Conservation (phyloP, 495 filamentous ascomycete species). For the Xylaria scruposa region DNA sequence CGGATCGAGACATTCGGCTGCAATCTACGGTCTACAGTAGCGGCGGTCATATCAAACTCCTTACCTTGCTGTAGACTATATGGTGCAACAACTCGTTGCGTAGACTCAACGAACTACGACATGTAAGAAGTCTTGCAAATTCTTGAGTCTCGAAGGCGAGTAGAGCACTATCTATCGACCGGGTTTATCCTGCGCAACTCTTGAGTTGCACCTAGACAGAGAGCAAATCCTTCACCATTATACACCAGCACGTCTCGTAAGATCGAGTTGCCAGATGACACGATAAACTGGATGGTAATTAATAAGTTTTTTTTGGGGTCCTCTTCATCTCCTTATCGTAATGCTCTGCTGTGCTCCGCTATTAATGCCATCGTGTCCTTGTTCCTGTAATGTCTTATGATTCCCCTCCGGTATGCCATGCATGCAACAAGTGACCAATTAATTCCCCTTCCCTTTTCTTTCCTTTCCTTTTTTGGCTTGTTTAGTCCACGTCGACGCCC, state of each 20-base stretch:
- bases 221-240: not conserved
- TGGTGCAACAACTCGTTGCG: not conserved
- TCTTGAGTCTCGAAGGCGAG: not conserved
- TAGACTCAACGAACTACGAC: not conserved
- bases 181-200: not conserved
- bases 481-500: slow-evolving; percentile 75
- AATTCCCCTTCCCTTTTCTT: not conserved
- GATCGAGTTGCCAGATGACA: not conserved
- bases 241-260: not conserved
- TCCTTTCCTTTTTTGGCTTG: not conserved
- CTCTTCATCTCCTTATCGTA: not conserved
- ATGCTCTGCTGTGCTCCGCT: not conserved
- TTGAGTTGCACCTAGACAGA: not conserved
- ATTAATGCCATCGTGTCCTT: not conserved
- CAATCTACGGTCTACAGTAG: not conserved
- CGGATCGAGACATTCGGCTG: not conserved
- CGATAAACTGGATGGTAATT: not conserved
- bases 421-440: not conserved
- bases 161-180: not conserved
- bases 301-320: not conserved
- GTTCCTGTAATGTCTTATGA: not conserved
- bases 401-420: not conserved
- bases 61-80: not conserved
- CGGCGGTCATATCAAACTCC: not conserved
- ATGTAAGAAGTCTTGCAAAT: not conserved